Percentiles rank a stretch among this genome's conserved stretches.
Evolutionary conservation across 225 moss, liverwort and hornwort genomes (phyloP).

Genomic region (Pseudisothecium myosuroides): DNA sequence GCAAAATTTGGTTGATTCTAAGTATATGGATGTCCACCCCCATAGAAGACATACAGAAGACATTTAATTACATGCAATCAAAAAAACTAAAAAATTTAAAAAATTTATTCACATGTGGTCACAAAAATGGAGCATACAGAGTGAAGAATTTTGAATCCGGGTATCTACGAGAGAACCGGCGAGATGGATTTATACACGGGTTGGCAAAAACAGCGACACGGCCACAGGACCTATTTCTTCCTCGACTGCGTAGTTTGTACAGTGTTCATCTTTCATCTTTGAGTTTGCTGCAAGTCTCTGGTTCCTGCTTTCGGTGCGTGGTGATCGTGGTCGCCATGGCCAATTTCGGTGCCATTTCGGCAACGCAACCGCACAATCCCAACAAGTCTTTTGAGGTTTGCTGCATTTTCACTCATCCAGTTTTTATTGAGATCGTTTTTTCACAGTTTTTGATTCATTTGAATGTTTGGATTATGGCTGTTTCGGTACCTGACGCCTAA

Average conservation of each 20-base stretch:
- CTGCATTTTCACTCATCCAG: neutral
- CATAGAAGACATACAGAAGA: too few relatives aligned
- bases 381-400: conserved; percentile 87
- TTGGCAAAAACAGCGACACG: neutral
- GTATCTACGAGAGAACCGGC: neutral
- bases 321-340: conserved; percentile 24
- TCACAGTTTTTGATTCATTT: neutral
- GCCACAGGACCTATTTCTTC: neutral
- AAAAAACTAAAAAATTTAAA: neutral
- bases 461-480: neutral
- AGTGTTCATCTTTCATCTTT: neutral
- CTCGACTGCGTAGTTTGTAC: neutral
- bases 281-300: neutral
- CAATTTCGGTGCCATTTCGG: conserved; percentile 47
- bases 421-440: neutral
- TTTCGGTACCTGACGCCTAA: neutral
- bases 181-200: neutral
- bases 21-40: accelerated
- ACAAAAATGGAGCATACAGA: neutral
- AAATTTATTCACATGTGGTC: neutral
- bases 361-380: conserved; percentile 63
- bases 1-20: neutral
- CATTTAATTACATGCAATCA: too few relatives aligned
- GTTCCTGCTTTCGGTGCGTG: neutral
- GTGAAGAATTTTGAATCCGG: neutral